Conservation (phyloP, 352 stramenopile species). For the Phytophthora capsici region DNA sequence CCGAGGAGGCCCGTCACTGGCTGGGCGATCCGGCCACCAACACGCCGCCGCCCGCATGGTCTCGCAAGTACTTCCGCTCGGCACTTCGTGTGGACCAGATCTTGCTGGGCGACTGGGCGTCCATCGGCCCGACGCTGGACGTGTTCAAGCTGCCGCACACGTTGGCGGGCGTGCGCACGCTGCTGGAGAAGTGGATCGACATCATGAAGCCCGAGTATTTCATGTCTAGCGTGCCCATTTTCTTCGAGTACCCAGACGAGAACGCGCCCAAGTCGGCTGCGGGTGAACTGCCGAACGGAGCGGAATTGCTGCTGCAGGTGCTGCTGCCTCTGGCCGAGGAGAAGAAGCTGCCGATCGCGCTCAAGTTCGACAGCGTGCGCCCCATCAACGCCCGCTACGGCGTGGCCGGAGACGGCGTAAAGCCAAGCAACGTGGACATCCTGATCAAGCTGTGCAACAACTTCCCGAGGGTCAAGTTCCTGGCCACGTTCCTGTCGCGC, state of each 20-base stretch:
- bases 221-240: constrained; percentile 93
- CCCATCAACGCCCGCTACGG: constrained; percentile 86
- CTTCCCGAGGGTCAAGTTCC: constrained; percentile 93
- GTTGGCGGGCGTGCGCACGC: constrained; percentile 78
- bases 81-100: constrained; percentile 93
- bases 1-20: constrained; percentile 61
- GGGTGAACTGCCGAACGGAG: constrained; percentile 39
- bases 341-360: constrained; percentile 88
- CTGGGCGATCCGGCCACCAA: constrained; percentile 46
- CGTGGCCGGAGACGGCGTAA: constrained; percentile 92
- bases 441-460: constrained; percentile 85
- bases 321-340: constrained; percentile 90
- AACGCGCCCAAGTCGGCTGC: constrained; percentile 19
- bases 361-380: constrained; percentile 94
- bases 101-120: constrained; percentile 83
- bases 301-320: constrained; percentile 86
- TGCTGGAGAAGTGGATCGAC: constrained; percentile 91
- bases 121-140: constrained; percentile 70
- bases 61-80: constrained; percentile 83
- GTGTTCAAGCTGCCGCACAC: constrained; percentile 65
- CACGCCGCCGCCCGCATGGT: constrained; percentile 53
- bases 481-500: constrained; percentile 94
- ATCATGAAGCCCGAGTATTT: constrained; percentile 94
- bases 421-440: constrained; percentile 87
- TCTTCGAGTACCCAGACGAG: constrained; percentile 76